Evolutionary conservation across 495 filamentous ascomycete genomes (phyloP).

Genomic region (Penicillium paxilli): DNA sequence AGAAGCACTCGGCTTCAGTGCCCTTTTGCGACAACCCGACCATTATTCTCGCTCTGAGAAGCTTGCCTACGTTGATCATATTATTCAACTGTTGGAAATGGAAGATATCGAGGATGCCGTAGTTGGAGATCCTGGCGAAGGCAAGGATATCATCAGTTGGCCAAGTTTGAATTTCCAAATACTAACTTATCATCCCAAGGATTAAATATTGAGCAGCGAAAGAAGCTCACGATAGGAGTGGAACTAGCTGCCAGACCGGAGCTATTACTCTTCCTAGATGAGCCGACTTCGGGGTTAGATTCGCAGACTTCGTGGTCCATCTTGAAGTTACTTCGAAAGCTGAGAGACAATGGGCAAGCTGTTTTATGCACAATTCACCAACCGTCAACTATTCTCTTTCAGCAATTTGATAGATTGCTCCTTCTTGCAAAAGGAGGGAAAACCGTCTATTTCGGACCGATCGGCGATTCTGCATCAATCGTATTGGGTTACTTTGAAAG

Average conservation of each 20-base stretch:
- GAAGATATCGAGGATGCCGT: conserved; percentile 83
- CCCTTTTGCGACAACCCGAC: conserved; percentile 78
- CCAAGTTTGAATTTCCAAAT: background rate
- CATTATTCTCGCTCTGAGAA: conserved; percentile 70
- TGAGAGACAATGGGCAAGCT: conserved; percentile 86
- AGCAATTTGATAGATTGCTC: conserved; percentile 83
- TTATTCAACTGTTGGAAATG: conserved; percentile 89
- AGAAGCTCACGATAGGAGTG: conserved; percentile 63
- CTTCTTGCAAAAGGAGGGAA: conserved; percentile 67
- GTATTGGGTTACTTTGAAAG: conserved; percentile 75
- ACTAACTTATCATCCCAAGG: background rate
- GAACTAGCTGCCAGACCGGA: conserved; percentile 65
- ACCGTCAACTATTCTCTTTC: conserved; percentile 86
- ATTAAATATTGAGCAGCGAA: conserved; percentile 68
- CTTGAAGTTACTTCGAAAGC: conserved; percentile 41
- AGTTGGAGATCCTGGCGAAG: conserved; percentile 83
- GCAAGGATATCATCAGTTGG: conserved; percentile 24
- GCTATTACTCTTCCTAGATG: conserved; percentile 70
- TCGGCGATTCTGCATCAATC: conserved; percentile 69
- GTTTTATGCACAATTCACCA: conserved; percentile 95
- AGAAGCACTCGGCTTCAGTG: conserved; percentile 78
- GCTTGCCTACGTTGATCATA: conserved; percentile 82
- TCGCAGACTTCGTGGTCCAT: conserved; percentile 38
- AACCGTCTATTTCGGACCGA: conserved; percentile 84
- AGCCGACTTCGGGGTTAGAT: conserved; percentile 71